Evolutionary conservation across 805 yeast genomes (phyloP), one percentile per base, ranked within the genome.

Genomic region (Ogataea dorogensis): DNA sequence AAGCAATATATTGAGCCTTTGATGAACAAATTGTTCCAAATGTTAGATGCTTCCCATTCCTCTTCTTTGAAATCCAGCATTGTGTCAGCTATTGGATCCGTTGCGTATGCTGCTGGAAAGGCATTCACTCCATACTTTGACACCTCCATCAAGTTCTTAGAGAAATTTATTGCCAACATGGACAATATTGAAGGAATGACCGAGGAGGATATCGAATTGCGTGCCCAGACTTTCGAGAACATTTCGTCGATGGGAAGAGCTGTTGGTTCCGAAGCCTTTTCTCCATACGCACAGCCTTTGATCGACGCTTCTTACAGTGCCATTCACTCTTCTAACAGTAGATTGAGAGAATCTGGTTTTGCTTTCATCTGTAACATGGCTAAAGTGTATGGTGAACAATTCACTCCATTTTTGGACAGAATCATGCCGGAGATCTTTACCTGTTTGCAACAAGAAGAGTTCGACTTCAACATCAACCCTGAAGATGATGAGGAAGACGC

Each of bases 241-340:
- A 77, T 93, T 49, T 85, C 96, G 28, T 83, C 96, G 11, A 81
- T 93, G 84, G 97, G 95, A 38, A 78, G 89, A 62, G 97, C 99
- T 38, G 97, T 93, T 42, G 96, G 97, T 46, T 83, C 93, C 37
- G 91, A 83, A 51, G 71, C 87, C 0, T 93, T 93, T 67, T 77
- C 86, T 26, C 78, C 84, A 28, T 87, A 76, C 59, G 96, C 96
- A 33, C 80, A 81, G 57, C 91, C 95, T 17, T 73, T 89, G 59
- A 86, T 88, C 50, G 84, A 85, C 58, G 86, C 96, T 42, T 89
- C 96, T 18, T 83, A 86, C 58, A 70, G 70, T 40, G 81, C 95
- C 37, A 73, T 91, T 50, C 73, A 77, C 48, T 77, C 91, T 21
- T 84, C 82, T 38, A 81, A 81, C 59, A 75, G 89, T 28, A 77